Conservation (phyloP, 768 basidiomycete species). For the Lentinula guzmanii region DNA sequence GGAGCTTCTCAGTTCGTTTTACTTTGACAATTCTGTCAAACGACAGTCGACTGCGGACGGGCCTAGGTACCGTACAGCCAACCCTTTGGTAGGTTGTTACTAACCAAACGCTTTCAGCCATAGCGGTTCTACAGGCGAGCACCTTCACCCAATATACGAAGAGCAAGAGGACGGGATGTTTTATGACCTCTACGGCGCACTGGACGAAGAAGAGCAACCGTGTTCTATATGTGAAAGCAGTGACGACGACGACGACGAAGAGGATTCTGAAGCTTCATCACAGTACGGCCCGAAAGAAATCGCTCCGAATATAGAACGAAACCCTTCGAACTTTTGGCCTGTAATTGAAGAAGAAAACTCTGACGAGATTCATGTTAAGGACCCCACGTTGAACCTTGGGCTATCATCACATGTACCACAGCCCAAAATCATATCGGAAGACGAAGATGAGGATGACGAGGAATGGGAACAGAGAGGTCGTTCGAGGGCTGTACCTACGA, state of each 20-base stretch:
- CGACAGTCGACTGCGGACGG: neutral
- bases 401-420: neutral
- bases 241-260: neutral
- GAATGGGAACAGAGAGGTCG: slow-evolving; percentile 3
- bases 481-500: neutral
- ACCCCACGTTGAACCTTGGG: neutral
- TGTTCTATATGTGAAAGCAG: neutral
- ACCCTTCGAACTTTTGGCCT: neutral
- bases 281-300: neutral
- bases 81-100: too few relatives aligned
- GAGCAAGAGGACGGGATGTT: neutral
- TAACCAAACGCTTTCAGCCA: neutral
- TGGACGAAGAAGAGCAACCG: neutral
- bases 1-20: slow-evolving; percentile 5
- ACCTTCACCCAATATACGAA: neutral
- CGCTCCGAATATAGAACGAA: neutral
- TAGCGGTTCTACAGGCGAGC: neutral
- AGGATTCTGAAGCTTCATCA: neutral
- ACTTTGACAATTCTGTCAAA: slow-evolving; percentile 1
- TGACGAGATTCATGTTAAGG: neutral
- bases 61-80: neutral
- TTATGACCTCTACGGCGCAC: slow-evolving; percentile 1
- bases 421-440: neutral
- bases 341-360: slow-evolving; percentile 1
- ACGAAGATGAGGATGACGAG: neutral